phyloP scores from a whole-genome alignment of 768 basidiomycete genomes.

The Kwoniella newhampshirensis region DNA sequence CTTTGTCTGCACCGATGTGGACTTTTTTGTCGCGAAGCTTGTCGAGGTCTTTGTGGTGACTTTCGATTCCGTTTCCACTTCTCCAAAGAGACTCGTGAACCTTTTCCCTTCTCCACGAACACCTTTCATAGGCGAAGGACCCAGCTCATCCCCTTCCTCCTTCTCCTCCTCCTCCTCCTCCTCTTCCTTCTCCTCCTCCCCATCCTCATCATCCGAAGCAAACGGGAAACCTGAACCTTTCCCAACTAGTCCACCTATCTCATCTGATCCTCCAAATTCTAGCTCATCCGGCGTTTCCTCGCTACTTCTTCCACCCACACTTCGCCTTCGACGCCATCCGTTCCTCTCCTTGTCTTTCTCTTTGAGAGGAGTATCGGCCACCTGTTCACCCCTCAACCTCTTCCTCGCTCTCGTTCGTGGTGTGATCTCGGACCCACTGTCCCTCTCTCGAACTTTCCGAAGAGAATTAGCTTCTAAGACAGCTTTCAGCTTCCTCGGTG shows the following conservation, averaged over 20 bases:
- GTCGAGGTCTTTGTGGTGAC: background rate
- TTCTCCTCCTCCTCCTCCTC: conserved; percentile 8
- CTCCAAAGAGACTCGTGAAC: conserved; percentile 30
- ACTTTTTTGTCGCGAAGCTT: background rate
- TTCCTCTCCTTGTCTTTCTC: conserved; percentile 15
- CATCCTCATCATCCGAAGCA: conserved; percentile 1
- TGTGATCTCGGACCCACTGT: conserved; percentile 22
- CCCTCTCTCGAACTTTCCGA: conserved; percentile 26
- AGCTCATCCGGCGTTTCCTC: conserved; percentile 1
- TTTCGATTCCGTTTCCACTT: conserved; percentile 5
- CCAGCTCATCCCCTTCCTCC: conserved; percentile 35
- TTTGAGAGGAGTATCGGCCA: conserved; percentile 46
- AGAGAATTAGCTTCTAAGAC: conserved; percentile 37
- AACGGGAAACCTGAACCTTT: background rate
- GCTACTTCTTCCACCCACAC: background rate
- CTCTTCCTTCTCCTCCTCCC: conserved; percentile 28
- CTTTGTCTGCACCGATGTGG: background rate
- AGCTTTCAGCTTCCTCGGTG: conserved; percentile 39
- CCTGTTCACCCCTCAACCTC: conserved; percentile 36
- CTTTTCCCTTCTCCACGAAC: conserved; percentile 4
- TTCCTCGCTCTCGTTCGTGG: conserved; percentile 43
- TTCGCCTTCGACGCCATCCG: conserved; percentile 13
- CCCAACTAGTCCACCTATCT: conserved; percentile 1
- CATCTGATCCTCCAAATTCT: background rate
- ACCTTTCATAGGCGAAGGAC: conserved; percentile 40